Conservation (phyloP, 768 basidiomycete species). For the Clitopilus passeckerianus region DNA sequence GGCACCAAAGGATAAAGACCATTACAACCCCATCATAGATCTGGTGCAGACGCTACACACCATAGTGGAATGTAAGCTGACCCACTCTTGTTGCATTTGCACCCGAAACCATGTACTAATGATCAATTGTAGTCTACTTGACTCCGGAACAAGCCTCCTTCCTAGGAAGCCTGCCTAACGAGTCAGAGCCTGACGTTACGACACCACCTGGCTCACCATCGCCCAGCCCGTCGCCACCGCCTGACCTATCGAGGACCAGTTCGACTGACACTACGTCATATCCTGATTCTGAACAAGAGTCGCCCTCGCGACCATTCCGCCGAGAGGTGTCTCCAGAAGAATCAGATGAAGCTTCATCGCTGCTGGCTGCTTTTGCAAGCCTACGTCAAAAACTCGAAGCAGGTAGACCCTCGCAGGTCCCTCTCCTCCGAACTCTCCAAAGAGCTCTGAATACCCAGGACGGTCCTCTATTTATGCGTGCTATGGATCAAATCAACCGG, state of each 20-base stretch:
- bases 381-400: background rate
- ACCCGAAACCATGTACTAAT: conserved; percentile 6
- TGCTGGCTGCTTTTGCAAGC: background rate
- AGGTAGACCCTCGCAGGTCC: conserved; percentile 14
- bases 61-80: conserved; percentile 62
- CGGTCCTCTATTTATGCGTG: conserved; percentile 65
- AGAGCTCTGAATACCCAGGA: conserved; percentile 66
- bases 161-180: conserved; percentile 63
- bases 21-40: conserved; percentile 83
- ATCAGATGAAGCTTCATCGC: background rate
- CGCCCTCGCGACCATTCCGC: conserved; percentile 23
- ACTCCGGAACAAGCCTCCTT: conserved; percentile 57
- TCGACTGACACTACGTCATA: conserved; percentile 20
- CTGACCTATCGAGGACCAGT: conserved; percentile 27
- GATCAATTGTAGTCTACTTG: conserved; percentile 48
- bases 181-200: conserved; percentile 34
- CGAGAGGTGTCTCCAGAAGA: conserved; percentile 9
- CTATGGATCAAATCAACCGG: conserved; percentile 58
- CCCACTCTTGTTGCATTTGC: background rate
- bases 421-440: conserved; percentile 53
- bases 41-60: conserved; percentile 67
- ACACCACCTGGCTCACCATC: conserved; percentile 30
- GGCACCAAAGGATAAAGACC: conserved; percentile 78
- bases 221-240: conserved; percentile 27
- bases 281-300: conserved; percentile 21